Evolutionary conservation across 257 asterid species (phyloP).

Genomic region (Lycium ferocissimum): DNA sequence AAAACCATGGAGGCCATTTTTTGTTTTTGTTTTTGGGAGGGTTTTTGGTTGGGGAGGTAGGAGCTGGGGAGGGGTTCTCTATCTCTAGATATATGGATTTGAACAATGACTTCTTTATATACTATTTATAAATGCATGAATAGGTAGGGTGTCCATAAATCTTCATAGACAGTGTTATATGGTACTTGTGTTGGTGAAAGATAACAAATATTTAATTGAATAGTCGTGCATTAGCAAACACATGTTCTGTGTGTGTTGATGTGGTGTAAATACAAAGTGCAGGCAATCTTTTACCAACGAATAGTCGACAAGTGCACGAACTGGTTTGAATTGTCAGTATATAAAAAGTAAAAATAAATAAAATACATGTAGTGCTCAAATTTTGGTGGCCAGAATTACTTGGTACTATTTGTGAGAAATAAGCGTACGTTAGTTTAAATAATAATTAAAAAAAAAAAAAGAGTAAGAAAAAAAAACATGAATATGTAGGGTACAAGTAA

Average conservation of each 20-base stretch:
- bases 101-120: not conserved
- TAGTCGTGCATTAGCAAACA: not conserved
- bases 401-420: not conserved
- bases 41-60: not conserved
- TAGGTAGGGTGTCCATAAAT: not conserved
- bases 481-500: not conserved
- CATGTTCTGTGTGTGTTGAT: not conserved
- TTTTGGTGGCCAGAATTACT: not conserved
- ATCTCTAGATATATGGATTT: not conserved
- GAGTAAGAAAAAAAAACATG: not conserved
- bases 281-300: fast-evolving
- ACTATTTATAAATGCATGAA: not conserved
- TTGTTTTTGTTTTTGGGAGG: not conserved
- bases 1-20: not conserved
- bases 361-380: not conserved
- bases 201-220: not conserved
- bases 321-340: not conserved
- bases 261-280: too few species aligned
- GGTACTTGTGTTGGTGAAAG: not conserved
- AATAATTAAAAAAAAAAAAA: not conserved
- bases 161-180: not conserved
- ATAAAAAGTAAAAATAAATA: not conserved
- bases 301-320: not conserved
- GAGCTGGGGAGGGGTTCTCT: not conserved
- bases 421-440: fast-evolving